Evolutionary conservation across 2,329 filamentous ascomycete genomes (phyloP).

Genomic region (Aureobasidium namibiae): DNA sequence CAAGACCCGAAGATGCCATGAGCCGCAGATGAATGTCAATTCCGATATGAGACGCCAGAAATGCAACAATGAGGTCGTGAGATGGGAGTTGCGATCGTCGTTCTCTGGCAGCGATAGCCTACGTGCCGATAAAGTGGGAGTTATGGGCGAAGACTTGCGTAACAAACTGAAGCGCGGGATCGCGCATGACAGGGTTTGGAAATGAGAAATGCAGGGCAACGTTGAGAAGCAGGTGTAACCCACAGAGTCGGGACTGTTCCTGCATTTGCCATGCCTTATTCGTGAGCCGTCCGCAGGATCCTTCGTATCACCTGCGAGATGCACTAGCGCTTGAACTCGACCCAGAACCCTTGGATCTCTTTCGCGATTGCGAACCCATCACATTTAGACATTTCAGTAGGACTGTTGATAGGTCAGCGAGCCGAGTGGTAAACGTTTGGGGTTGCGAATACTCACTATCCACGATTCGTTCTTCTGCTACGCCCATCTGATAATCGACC

Average conservation of each 20-base stretch:
- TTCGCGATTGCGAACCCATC: slow-evolving; percentile 20
- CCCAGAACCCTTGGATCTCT: background rate
- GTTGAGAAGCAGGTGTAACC: background rate
- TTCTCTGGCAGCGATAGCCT: background rate
- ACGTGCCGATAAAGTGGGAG: background rate
- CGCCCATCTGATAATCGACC: slow-evolving; percentile 94
- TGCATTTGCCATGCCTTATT: background rate
- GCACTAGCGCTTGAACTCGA: background rate
- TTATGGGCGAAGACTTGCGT: background rate
- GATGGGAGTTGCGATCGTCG: background rate
- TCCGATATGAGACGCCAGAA: background rate
- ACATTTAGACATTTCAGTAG: slow-evolving; percentile 47
- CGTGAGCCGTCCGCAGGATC: background rate
- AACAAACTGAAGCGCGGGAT: background rate
- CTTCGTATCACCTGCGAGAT: background rate
- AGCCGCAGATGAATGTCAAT: background rate
- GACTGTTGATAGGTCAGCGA: slow-evolving; percentile 30
- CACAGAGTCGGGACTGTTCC: background rate
- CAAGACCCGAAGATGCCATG: background rate
- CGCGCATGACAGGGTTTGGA: background rate
- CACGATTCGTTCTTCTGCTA: slow-evolving; percentile 90
- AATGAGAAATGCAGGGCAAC: background rate
- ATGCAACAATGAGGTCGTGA: background rate
- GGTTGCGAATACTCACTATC: slow-evolving; percentile 51
- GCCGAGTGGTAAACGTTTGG: background rate